Evolutionary conservation across 257 asterid genomes (phyloP).

Genomic region (Schizonepeta tenuifolia): DNA sequence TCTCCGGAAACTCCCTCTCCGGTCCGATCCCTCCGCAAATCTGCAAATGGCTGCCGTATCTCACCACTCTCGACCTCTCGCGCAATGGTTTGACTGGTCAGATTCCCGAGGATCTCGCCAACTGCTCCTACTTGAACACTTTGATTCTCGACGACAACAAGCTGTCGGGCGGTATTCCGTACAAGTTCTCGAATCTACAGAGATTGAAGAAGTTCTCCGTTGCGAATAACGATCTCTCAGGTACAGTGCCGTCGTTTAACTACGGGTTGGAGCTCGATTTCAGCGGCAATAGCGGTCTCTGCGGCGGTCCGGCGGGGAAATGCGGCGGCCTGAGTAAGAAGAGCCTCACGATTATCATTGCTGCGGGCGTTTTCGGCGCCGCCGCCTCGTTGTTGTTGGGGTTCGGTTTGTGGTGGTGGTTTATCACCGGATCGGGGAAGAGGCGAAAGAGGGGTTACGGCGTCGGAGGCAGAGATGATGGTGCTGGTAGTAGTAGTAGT

Average conservation of each 20-base stretch:
- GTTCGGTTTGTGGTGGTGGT: conserved; percentile 71
- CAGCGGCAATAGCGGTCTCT: conserved; percentile 54
- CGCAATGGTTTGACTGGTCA: conserved; percentile 58
- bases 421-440: conserved; percentile 35
- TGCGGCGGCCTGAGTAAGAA: conserved; percentile 52
- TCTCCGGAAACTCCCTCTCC: conserved; percentile 61
- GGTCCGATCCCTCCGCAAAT: conserved; percentile 59
- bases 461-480: conserved; percentile 38
- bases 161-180: conserved; percentile 67
- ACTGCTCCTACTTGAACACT: conserved; percentile 64
- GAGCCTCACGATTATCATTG: conserved; percentile 49
- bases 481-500: conserved; percentile 16
- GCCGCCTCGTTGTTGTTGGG: conserved; percentile 53
- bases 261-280: conserved; percentile 36
- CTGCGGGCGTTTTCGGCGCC: conserved; percentile 61
- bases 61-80: conserved; percentile 68
- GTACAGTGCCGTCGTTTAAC: conserved; percentile 51
- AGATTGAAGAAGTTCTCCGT: conserved; percentile 52
- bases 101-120: conserved; percentile 71
- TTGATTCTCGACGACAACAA: conserved; percentile 47
- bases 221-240: conserved; percentile 51
- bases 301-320: conserved; percentile 48
- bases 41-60: conserved; percentile 82
- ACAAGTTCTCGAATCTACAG: conserved; percentile 57
- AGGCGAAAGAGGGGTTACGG: conserved; percentile 42